Evolutionary conservation across 2,329 filamentous ascomycete species (phyloP).

Genomic region (Thielaviopsis euricoi): DNA sequence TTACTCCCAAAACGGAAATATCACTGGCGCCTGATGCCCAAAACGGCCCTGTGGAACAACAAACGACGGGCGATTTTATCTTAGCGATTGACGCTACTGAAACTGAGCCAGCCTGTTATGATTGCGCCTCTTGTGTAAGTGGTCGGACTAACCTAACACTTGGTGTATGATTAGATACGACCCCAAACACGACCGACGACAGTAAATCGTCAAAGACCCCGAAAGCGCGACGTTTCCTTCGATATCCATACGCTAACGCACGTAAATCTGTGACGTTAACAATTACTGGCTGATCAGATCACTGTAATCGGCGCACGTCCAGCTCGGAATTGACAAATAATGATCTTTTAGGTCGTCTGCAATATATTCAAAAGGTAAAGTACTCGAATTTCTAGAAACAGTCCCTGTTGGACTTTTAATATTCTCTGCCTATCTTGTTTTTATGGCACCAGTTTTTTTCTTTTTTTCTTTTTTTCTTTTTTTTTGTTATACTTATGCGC

Average conservation of each 20-base stretch:
- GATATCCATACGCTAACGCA: not conserved
- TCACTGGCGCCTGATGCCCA: not conserved
- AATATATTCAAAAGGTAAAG: not conserved
- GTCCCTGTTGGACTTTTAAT: not conserved
- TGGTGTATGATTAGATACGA: not conserved
- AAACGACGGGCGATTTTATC: not conserved
- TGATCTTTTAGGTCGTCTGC: not conserved
- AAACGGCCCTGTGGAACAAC: slow-evolving; percentile 6
- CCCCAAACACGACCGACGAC: not conserved
- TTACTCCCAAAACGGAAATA: slow-evolving; percentile 8
- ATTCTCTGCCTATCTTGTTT: not conserved
- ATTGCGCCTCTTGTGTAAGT: not conserved
- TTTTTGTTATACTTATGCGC: not conserved
- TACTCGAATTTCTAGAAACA: not conserved
- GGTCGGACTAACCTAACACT: not conserved
- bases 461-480: not conserved
- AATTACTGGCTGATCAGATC: not conserved
- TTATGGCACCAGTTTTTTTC: not conserved
- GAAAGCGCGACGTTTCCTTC: not conserved
- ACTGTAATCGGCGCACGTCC: not conserved
- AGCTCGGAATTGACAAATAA: not conserved
- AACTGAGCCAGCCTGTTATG: not conserved
- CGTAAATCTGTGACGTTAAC: not conserved
- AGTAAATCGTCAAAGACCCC: not conserved
- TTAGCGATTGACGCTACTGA: not conserved